These are phyloP conservation scores for Dentipellis sp. DNA, from an alignment of 768 basidiomycete species.

Conservation along the genomic window DNA sequence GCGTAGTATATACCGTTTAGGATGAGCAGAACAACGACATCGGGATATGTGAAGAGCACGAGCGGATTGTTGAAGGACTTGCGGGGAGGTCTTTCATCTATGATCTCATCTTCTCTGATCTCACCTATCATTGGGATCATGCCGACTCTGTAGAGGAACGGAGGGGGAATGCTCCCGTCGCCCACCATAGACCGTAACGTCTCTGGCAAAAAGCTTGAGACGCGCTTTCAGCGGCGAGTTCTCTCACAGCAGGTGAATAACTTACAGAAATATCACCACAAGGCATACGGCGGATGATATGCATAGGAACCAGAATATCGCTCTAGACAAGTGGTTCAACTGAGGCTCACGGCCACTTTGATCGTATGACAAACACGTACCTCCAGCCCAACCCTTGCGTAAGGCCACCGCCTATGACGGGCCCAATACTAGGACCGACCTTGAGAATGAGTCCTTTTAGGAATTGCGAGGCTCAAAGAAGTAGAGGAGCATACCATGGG, in stretches of 20 bases:
- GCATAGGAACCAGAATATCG: conserved; percentile 36
- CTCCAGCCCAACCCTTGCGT: conserved; percentile 22
- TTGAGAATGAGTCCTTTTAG: conserved; percentile 1
- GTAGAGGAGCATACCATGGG: conserved; percentile 40
- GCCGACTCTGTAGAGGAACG: conserved; percentile 19
- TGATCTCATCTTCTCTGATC: neutral
- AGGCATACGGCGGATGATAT: conserved; percentile 25
- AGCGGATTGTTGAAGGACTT: conserved; percentile 46
- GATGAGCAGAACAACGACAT: conserved; percentile 44
- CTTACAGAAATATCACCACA: conserved; percentile 27
- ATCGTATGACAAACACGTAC: conserved; percentile 12
- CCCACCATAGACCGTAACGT: conserved; percentile 37
- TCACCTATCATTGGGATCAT: conserved; percentile 24
- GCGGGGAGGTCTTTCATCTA: conserved; percentile 13
- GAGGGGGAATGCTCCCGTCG: conserved; percentile 30
- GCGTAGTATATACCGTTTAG: conserved; percentile 46
- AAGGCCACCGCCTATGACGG: conserved; percentile 40
- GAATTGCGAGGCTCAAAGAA: neutral
- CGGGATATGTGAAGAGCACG: conserved; percentile 41
- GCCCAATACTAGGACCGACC: conserved; percentile 29
- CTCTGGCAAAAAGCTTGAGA: conserved; percentile 34
- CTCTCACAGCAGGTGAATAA: neutral
- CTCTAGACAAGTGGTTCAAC: conserved; percentile 15
- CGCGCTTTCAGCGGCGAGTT: neutral
- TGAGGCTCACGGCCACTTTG: neutral